Evolutionary conservation across 2,329 filamentous ascomycete species (phyloP).

Genomic region (Fusarium pseudoanthophilum): DNA sequence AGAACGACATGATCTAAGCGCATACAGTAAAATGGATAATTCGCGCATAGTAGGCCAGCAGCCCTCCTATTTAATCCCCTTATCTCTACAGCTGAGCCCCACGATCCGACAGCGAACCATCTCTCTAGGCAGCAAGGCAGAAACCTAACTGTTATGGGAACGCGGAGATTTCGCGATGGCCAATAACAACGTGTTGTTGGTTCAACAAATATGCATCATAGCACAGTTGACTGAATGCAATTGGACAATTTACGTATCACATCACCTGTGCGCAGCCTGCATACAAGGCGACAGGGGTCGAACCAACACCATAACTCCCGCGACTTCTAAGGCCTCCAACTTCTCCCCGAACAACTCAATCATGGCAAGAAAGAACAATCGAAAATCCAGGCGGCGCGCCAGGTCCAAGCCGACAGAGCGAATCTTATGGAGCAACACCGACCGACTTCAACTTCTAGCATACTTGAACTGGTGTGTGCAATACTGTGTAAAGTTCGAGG

Average conservation of each 20-base stretch:
- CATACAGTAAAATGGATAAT: neutral
- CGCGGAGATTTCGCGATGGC: neutral
- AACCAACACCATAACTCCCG: rapidly evolving
- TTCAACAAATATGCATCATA: neutral
- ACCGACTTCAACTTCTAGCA: neutral
- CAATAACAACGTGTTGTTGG: neutral
- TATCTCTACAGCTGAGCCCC: neutral
- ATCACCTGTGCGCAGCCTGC: neutral
- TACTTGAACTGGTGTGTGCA: conserved; percentile 1
- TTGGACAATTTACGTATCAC: neutral
- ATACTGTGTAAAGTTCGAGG: neutral
- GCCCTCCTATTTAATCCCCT: neutral
- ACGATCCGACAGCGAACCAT: neutral
- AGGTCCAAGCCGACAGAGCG: neutral
- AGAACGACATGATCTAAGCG: neutral
- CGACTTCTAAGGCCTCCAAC: rapidly evolving
- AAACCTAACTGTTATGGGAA: rapidly evolving
- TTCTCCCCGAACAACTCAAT: rapidly evolving
- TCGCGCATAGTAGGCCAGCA: neutral
- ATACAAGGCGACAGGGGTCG: neutral
- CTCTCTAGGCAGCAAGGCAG: neutral
- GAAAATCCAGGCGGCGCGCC: too few relatives aligned
- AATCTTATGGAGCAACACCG: rapidly evolving
- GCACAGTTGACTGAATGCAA: neutral
- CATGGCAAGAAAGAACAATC: neutral